These are phyloP conservation scores for Salix udensis DNA, from an alignment of 345 rosid genomes.

Conservation along the genomic window DNA sequence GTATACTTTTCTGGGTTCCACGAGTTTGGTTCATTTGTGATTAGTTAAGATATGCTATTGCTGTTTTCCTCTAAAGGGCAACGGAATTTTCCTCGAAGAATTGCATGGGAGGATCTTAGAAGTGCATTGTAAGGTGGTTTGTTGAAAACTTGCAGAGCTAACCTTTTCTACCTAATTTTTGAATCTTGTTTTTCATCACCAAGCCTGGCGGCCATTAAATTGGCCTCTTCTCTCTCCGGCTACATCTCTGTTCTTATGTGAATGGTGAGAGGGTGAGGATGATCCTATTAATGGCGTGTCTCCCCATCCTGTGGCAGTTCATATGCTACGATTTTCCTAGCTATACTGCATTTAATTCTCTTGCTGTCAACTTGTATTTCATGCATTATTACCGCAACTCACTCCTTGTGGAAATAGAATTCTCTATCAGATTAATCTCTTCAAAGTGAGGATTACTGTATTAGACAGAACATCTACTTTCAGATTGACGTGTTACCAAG, in stretches of 20 bases:
- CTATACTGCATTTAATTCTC: too few relatives aligned
- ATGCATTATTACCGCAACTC: too few relatives aligned
- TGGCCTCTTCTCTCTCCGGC: neutral
- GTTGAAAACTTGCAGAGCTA: neutral
- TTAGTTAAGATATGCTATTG: neutral
- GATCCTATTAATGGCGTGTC: neutral
- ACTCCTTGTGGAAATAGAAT: too few relatives aligned
- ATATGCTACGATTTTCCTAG: neutral
- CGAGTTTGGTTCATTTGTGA: too few relatives aligned
- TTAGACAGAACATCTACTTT: too few relatives aligned
- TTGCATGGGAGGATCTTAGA: neutral
- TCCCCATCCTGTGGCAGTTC: neutral
- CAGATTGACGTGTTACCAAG: neutral
- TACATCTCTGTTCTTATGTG: neutral
- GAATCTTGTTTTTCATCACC: neutral
- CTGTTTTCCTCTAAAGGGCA: too few relatives aligned
- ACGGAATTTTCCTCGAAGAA: too few relatives aligned
- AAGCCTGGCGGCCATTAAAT: conserved; percentile 1
- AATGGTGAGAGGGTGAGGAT: neutral
- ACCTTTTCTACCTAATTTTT: neutral
- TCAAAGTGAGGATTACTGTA: too few relatives aligned
- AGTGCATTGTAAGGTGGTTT: neutral
- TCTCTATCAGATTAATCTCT: too few relatives aligned
- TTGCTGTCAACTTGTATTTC: too few relatives aligned
- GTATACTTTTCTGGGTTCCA: too few relatives aligned